Conservation (phyloP, 352 stramenopile species). For the Phytophthora pini region DNA sequence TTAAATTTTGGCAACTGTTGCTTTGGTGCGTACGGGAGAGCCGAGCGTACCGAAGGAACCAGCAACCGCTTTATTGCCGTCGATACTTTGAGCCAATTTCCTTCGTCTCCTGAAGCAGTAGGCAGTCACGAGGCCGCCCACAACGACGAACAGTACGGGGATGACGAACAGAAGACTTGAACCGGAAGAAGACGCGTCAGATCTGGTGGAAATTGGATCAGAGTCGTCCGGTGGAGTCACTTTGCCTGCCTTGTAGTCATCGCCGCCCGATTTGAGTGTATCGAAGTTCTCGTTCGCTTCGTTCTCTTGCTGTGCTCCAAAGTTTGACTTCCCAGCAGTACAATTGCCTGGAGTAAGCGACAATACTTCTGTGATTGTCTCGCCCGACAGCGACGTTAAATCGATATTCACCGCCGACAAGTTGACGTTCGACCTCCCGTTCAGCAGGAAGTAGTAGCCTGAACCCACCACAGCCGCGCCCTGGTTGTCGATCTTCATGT, state of each 20-base stretch:
- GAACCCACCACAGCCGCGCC: constrained; percentile 61
- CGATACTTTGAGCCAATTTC: constrained; percentile 22
- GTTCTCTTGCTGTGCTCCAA: neutral
- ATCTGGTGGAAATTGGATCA: constrained; percentile 25
- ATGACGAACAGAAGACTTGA: constrained; percentile 35
- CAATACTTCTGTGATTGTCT: constrained; percentile 57
- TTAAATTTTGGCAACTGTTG: constrained; percentile 48
- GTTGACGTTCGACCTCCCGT: constrained; percentile 27
- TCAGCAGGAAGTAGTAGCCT: constrained; percentile 62
- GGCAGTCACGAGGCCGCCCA: constrained; percentile 21
- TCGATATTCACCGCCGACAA: constrained; percentile 44
- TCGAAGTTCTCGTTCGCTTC: constrained; percentile 16
- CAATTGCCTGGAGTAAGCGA: constrained; percentile 47
- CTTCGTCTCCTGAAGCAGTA: constrained; percentile 33
- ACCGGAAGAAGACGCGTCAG: neutral
- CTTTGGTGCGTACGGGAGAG: constrained; percentile 31
- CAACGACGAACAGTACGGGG: constrained; percentile 23
- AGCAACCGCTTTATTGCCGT: constrained; percentile 16
- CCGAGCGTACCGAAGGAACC: constrained; percentile 37
- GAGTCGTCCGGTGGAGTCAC: constrained; percentile 18
- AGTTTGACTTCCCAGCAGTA: constrained; percentile 41
- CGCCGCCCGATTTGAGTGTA: constrained; percentile 8
- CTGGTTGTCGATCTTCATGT: constrained; percentile 49
- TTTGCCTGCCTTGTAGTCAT: constrained; percentile 29
- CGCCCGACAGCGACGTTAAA: constrained; percentile 52